phyloP scores from a whole-genome alignment of 176 grass and related monocot genomes.

The Cenchrus purpureus region DNA sequence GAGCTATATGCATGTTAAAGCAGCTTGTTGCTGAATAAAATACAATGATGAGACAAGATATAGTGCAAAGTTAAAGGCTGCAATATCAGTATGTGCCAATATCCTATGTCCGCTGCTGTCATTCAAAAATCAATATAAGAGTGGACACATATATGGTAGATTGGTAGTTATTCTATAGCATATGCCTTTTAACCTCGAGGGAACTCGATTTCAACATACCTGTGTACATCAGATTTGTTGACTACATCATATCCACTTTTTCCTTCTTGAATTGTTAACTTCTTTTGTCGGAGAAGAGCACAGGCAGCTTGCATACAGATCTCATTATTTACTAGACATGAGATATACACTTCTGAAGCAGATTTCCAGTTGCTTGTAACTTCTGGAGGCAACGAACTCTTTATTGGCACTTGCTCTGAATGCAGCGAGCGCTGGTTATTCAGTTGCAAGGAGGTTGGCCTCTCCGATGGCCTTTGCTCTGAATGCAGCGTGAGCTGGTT shows the following conservation, averaged over 20 bases:
- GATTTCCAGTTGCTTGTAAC: slow-evolving; percentile 14
- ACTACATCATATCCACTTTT: neutral
- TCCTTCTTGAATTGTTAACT: neutral
- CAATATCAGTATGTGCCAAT: neutral
- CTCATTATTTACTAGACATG: neutral
- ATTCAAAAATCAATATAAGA: slow-evolving; percentile 1
- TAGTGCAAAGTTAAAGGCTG: slow-evolving; percentile 4
- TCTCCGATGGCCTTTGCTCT: neutral
- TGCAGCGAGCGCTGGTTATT: neutral
- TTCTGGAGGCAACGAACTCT: slow-evolving; percentile 1
- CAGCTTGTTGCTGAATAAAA: slow-evolving; percentile 8
- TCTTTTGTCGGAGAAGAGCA: slow-evolving; percentile 44
- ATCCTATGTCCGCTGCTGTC: neutral
- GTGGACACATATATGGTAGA: neutral
- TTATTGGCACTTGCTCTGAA: neutral
- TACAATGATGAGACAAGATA: neutral
- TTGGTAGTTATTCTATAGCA: neutral
- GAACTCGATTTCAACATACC: slow-evolving; percentile 33
- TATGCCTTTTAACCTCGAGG: neutral
- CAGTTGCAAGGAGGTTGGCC: neutral
- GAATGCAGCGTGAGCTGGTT: neutral
- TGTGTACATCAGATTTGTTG: neutral
- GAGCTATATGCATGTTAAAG: slow-evolving; percentile 8
- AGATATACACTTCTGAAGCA: neutral
- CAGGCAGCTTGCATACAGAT: slow-evolving; percentile 35